Evolutionary conservation across 768 basidiomycete genomes (phyloP).

Genomic region (Lentinula boryana): DNA sequence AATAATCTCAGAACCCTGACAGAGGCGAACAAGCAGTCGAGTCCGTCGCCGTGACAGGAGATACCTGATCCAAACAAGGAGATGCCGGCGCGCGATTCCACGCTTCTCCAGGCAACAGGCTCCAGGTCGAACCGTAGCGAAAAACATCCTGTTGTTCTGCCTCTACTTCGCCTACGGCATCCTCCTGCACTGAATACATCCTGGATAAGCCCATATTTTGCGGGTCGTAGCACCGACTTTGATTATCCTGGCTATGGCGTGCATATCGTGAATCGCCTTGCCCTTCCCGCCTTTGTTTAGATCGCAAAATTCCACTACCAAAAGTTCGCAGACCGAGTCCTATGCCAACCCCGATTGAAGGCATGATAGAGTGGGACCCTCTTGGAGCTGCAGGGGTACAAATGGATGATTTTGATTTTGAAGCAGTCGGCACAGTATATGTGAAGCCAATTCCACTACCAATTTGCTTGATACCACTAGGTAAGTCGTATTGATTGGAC

Average conservation of each 20-base stretch:
- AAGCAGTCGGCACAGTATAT: conserved; percentile 26
- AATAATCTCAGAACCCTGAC: not conserved
- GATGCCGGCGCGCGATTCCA: not conserved
- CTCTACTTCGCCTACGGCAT: not conserved
- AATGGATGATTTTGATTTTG: not conserved
- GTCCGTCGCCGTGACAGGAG: conserved; percentile 7
- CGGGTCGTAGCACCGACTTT: not conserved
- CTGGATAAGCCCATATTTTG: not conserved
- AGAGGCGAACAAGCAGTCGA: conserved; percentile 3
- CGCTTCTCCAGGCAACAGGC: not conserved
- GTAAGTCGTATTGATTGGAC: conserved; percentile 23
- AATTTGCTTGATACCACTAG: conserved; percentile 38
- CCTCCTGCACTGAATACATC: not conserved
- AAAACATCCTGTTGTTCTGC: not conserved
- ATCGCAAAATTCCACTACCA: not conserved
- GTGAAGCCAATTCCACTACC: conserved; percentile 50
- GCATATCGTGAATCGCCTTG: not conserved
- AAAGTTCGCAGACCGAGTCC: not conserved
- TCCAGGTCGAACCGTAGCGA: conserved; percentile 2
- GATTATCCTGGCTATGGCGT: not conserved
- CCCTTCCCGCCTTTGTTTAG: not conserved
- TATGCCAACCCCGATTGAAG: not conserved
- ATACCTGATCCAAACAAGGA: not conserved
- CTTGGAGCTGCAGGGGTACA: not conserved
- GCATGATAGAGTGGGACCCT: not conserved